Evolutionary conservation across 768 basidiomycete genomes (phyloP), one percentile per base, ranked within the genome.

Genomic region (Gymnopilus dilepis): DNA sequence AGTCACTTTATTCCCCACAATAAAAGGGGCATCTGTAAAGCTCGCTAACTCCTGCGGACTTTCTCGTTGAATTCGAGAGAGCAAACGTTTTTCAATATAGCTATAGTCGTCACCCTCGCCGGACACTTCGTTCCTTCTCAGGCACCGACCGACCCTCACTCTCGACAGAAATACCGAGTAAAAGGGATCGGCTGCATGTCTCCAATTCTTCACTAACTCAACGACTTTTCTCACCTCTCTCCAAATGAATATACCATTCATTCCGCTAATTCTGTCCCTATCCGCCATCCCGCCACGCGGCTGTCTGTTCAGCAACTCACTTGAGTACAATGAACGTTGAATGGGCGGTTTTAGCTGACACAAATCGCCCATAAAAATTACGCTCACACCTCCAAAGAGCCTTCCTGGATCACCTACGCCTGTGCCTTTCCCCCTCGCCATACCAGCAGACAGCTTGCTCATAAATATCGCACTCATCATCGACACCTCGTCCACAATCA

Each of bases 1-100:
- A 0, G 66, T 17, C 6, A n/a, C 9, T 19, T 68, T 66, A 33
- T 34, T 67, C 0, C 61, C 65, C n/a, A 67, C 62, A 19, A 72
- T 62, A 12, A 68, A 48, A 4, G 65, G 65, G 2, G 64, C 70
- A 38, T 67, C 63, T 6, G 19, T 3, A 52, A 67, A 69, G 8
- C 22, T 6, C 13, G 9, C 5, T 15, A n/a, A 60, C 9, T 24
- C 28, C 47, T 7, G 5, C 0, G n/a, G n/a, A n/a, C n/a, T n/a
- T n/a, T n/a, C n/a, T n/a, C n/a, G n/a, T n/a, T n/a, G n/a, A n/a
- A n/a, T n/a, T n/a, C n/a, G n/a, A n/a, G n/a, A n/a, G n/a, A n/a
- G n/a, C n/a, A n/a, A n/a, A n/a, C n/a, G n/a, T n/a, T n/a, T n/a
- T n/a, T n/a, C n/a, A n/a, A n/a, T n/a, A n/a, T n/a, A n/a, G n/a